Percentiles rank a stretch among this genome's conserved stretches.
Conservation (phyloP, 306 rosid species). For the Pyrus bretschneideri region DNA sequence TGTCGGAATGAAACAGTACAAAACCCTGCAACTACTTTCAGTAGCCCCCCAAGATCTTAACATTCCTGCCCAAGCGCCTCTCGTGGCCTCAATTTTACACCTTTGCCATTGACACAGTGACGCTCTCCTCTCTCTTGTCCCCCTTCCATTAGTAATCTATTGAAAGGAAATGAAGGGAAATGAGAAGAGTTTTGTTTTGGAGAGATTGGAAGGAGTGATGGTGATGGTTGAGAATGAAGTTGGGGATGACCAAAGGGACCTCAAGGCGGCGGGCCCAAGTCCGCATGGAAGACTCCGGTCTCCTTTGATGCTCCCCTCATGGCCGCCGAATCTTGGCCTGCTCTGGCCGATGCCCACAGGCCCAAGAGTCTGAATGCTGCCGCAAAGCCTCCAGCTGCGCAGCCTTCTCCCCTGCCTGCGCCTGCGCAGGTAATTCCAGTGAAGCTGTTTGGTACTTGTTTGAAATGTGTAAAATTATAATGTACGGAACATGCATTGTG, state of each 20-base stretch:
- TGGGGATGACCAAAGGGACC: constrained; percentile 43
- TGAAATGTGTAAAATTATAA: neutral
- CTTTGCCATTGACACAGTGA: neutral
- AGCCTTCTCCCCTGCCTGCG: neutral
- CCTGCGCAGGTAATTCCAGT: neutral
- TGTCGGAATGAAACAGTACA: neutral
- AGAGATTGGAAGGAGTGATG: constrained; percentile 43
- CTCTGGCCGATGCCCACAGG: constrained; percentile 67
- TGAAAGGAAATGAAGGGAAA: neutral
- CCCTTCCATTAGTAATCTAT: neutral
- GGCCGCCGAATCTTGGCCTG: constrained; percentile 82
- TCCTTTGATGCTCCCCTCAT: constrained; percentile 46
- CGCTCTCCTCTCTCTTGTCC: neutral
- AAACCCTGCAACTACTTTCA: neutral
- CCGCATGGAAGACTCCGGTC: constrained; percentile 78
- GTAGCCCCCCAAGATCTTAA: neutral
- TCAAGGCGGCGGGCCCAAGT: constrained; percentile 48
- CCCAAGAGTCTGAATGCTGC: constrained; percentile 42
- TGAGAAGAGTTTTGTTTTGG: neutral
- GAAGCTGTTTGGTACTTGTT: neutral
- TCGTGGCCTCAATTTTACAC: neutral
- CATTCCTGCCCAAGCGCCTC: neutral
- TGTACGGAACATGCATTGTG: neutral
- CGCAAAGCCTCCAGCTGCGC: constrained; percentile 25
- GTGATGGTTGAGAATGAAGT: constrained; percentile 68